These are phyloP conservation scores for Ceratocystis alfenasii DNA, from an alignment of 2,329 filamentous ascomycete species.

Conservation along the genomic window DNA sequence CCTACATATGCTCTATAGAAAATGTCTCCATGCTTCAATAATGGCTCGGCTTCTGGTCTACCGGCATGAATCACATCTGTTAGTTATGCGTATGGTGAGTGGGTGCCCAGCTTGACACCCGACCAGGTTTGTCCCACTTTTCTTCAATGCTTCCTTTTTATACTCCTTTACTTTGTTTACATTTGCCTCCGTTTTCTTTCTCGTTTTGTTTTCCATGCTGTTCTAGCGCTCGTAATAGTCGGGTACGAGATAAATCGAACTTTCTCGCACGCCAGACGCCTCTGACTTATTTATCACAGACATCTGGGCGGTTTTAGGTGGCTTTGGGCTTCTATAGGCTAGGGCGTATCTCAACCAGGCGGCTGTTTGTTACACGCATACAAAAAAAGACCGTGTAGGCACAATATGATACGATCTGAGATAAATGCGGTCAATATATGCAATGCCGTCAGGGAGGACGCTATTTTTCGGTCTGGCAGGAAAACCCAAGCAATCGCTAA, in stretches of 20 bases:
- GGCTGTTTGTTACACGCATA: constrained; percentile 4
- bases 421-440: not conserved
- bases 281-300: constrained; percentile 11
- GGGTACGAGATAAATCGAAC: not conserved
- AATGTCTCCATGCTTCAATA: not conserved
- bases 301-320: not conserved
- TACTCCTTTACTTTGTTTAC: not conserved
- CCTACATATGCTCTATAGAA: not conserved
- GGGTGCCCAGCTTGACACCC: not conserved
- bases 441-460: not conserved
- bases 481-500: not conserved
- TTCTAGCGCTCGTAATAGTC: not conserved
- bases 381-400: not conserved
- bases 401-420: not conserved
- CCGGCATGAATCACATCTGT: not conserved
- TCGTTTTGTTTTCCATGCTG: not conserved
- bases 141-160: not conserved
- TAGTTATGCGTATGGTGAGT: not conserved
- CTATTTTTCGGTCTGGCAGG: not conserved
- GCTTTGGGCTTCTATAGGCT: not conserved
- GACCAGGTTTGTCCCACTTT: constrained; percentile 5
- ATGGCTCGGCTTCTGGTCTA: not conserved
- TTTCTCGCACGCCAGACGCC: not conserved
- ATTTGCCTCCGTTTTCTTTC: not conserved
- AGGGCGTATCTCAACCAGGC: not conserved